These are phyloP conservation scores for Ceratopteris richardii DNA, from an alignment of 75 land plant genomes.

Conservation along the genomic window DNA sequence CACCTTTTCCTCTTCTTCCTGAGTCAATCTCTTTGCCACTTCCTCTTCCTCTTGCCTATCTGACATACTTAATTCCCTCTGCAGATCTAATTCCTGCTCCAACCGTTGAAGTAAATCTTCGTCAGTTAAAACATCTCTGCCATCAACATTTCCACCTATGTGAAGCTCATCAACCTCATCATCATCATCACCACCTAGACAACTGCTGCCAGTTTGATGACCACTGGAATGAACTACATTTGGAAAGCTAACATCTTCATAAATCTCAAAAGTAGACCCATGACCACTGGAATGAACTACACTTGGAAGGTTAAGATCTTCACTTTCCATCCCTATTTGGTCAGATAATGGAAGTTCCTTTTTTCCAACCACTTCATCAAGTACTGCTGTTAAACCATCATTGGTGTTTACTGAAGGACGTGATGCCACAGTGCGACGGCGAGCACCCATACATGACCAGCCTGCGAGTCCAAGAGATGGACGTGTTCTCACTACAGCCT, in stretches of 20 bases:
- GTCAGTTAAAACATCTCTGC: constrained; percentile 46
- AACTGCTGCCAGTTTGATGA: constrained; percentile 1
- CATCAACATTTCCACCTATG: constrained; percentile 11
- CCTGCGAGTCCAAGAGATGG: constrained; percentile 53
- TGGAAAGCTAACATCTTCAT: background rate
- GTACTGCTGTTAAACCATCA: background rate
- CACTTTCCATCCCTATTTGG: background rate
- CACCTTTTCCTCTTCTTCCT: constrained; percentile 55
- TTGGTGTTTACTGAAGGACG: too few species aligned
- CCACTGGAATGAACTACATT: too few species aligned
- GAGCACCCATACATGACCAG: constrained; percentile 94
- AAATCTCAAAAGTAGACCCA: too few species aligned
- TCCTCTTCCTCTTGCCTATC: constrained; percentile 54
- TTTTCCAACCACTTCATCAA: too few species aligned
- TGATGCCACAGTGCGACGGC: constrained; percentile 42
- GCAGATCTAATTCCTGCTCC: constrained; percentile 66
- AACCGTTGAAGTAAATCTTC: constrained; percentile 64
- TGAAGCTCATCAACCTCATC: constrained; percentile 34
- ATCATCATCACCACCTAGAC: too few species aligned
- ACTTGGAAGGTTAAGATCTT: background rate
- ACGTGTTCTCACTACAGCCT: constrained; percentile 67
- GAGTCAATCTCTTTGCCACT: constrained; percentile 43
- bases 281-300: too few species aligned
- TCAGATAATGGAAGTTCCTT: background rate
- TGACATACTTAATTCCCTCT: constrained; percentile 15